These are phyloP conservation scores for Cladosporium sp. DNA, from an alignment of 2,329 filamentous ascomycete species.

Conservation along the genomic window DNA sequence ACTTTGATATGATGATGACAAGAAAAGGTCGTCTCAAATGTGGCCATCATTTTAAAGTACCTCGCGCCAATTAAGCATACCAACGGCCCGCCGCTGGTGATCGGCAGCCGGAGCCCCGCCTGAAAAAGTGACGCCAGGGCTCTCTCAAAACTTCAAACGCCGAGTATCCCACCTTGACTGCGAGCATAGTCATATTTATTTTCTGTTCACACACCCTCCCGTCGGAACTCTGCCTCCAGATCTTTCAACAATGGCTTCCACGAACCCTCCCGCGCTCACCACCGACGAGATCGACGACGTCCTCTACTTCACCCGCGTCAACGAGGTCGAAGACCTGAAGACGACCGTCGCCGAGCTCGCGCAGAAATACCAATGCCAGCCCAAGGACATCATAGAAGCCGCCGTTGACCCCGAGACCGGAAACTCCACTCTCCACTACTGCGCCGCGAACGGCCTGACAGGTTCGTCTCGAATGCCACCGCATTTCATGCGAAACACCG, in stretches of 20 bases:
- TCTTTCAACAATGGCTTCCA: conserved; percentile 9
- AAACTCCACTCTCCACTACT: conserved; percentile 81
- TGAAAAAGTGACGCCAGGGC: background rate
- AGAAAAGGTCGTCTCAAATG: too few species aligned
- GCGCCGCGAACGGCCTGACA: conserved; percentile 79
- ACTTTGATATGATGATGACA: too few species aligned
- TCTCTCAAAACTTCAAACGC: background rate
- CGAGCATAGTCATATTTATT: background rate
- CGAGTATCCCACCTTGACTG: background rate
- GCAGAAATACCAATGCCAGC: conserved; percentile 52
- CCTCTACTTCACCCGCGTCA: conserved; percentile 75
- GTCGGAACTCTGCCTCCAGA: background rate
- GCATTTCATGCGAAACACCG: background rate
- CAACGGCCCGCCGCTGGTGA: background rate
- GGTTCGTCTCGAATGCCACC: conserved; percentile 42
- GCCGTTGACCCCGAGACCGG: conserved; percentile 70
- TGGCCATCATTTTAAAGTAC: background rate
- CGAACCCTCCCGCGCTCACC: conserved; percentile 40
- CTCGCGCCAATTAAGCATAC: background rate
- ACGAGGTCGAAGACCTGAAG: conserved; percentile 65
- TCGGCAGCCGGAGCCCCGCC: background rate
- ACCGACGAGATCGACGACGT: conserved; percentile 87
- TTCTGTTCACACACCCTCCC: background rate
- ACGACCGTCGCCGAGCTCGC: conserved; percentile 54
- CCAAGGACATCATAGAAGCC: conserved; percentile 60